A percentile compares a stretch with the other conserved stretches of the same genome.
Evolutionary conservation across 176 grass and related monocot genomes (phyloP).

Genomic region (Oryza coarctata): DNA sequence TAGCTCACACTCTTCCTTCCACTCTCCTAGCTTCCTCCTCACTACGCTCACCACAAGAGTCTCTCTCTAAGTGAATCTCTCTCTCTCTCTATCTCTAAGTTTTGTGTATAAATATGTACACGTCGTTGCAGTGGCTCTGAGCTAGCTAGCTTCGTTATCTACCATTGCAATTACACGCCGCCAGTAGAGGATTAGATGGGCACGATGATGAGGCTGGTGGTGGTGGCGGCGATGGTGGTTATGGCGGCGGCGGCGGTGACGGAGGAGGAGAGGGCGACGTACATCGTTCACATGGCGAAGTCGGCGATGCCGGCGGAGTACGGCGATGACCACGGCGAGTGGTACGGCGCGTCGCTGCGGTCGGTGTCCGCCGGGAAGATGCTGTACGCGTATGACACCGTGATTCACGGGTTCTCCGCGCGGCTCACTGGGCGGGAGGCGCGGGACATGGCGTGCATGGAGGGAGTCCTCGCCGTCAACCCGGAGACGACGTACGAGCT

Average conservation of each 20-base stretch:
- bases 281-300: slow-evolving; percentile 94
- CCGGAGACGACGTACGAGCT: slow-evolving; percentile 71
- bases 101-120: slow-evolving; percentile 1
- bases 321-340: slow-evolving; percentile 56
- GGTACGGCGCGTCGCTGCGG: slow-evolving; percentile 80
- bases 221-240: not conserved
- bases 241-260: not conserved
- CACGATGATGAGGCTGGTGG: not conserved
- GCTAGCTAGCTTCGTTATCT: slow-evolving; percentile 9
- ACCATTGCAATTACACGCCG: not conserved
- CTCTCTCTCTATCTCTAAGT: too few species aligned
- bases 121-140: not conserved
- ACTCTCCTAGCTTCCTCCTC: not conserved
- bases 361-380: slow-evolving; percentile 67
- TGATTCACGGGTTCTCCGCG: slow-evolving; percentile 77
- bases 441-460: slow-evolving; percentile 22
- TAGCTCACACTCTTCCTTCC: slow-evolving; percentile 37
- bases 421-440: slow-evolving; percentile 62
- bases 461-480: slow-evolving; percentile 62
- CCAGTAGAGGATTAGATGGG: not conserved
- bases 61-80: too few species aligned
- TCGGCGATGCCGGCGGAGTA: slow-evolving; percentile 68
- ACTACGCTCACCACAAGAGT: not conserved
- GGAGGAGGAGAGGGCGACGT: slow-evolving; percentile 40
- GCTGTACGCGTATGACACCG: slow-evolving; percentile 79